A percentile compares a stretch with the other conserved stretches of the same genome.
These are phyloP conservation scores for Bacidia gigantensis DNA, from an alignment of 495 filamentous ascomycete species.

Conservation along the genomic window DNA sequence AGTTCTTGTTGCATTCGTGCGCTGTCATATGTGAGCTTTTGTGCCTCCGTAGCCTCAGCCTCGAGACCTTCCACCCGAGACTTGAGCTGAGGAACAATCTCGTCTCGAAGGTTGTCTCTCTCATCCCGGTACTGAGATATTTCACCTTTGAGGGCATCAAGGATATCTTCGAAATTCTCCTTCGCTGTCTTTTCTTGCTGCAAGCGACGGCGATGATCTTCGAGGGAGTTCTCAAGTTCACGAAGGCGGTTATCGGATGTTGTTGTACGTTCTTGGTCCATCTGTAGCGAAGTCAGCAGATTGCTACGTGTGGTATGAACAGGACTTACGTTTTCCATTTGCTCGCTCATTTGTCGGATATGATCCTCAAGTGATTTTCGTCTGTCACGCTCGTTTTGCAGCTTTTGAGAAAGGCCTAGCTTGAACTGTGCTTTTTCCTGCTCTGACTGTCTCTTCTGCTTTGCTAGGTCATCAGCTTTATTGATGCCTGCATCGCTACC, in stretches of 20 bases:
- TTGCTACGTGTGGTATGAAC: neutral
- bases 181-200: conserved; percentile 77
- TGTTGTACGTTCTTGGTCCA: conserved; percentile 24
- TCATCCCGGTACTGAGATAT: conserved; percentile 73
- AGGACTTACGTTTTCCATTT: conserved; percentile 43
- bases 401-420: conserved; percentile 64
- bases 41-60: conserved; percentile 48
- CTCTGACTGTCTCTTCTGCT: conserved; percentile 67
- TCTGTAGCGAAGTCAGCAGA: no score
- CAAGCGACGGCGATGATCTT: conserved; percentile 67
- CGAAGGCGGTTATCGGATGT: conserved; percentile 36
- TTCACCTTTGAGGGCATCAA: conserved; percentile 70
- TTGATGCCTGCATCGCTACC: conserved; percentile 42
- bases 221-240: conserved; percentile 66
- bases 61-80: conserved; percentile 68
- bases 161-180: conserved; percentile 84
- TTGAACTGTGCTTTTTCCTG: conserved; percentile 84
- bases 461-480: conserved; percentile 71
- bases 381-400: conserved; percentile 68
- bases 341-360: conserved; percentile 64
- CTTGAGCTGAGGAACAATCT: conserved; percentile 60
- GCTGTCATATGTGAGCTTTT: conserved; percentile 59
- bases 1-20: conserved; percentile 71
- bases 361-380: conserved; percentile 67
- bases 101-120: conserved; percentile 80